Evolutionary conservation across 108 stramenopile species (phyloP), one percentile per base, ranked within the genome.

Genomic region (Conticribra guillardii): DNA sequence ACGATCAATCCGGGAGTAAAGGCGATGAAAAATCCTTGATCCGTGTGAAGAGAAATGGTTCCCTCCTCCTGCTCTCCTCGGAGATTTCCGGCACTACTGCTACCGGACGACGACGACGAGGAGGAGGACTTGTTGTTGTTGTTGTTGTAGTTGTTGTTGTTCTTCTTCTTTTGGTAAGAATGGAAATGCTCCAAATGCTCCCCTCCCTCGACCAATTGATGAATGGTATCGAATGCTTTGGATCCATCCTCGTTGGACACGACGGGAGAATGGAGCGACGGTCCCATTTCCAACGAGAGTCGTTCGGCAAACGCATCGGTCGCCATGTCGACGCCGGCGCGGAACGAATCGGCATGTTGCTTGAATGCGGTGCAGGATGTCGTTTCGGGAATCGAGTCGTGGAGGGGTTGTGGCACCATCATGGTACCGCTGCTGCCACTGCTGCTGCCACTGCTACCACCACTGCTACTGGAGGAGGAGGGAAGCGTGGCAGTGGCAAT

Each of bases 181-280:
- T 95, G 94, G 61, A 92, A 93, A 60, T 95, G 94, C 48, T 95
- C 94, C 54, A 95, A 66, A n/a, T 85, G 84, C 51, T 92, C 85
- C 17, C 91, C 89, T 41, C 77, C 33, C 19, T 71, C 22, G 16
- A 91, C 82, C 2, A 92, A 50, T 37, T 87, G 81, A 22, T 50
- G 61, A 16, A 92, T 21, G 49, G 63, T 75, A 14, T 67, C 22
- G 55, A 33, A 60, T 31, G 22, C 30, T 30, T 44, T 18, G 53
- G 26, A 0, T 54, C 51, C 2, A 48, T 17, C 2, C 22, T 47
- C 27, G 44, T 64, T 0, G 19, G 18, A 48, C 80, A 64, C n/a
- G 76, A 67, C 23, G 82, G 79, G n/a, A 24, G 32, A 21, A 33
- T 29, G n/a, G 26, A 77, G 56, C 1, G 54, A 57, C 18, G 49